These are phyloP conservation scores for Ramaria rubella DNA, from an alignment of 768 basidiomycete species.

Conservation along the genomic window DNA sequence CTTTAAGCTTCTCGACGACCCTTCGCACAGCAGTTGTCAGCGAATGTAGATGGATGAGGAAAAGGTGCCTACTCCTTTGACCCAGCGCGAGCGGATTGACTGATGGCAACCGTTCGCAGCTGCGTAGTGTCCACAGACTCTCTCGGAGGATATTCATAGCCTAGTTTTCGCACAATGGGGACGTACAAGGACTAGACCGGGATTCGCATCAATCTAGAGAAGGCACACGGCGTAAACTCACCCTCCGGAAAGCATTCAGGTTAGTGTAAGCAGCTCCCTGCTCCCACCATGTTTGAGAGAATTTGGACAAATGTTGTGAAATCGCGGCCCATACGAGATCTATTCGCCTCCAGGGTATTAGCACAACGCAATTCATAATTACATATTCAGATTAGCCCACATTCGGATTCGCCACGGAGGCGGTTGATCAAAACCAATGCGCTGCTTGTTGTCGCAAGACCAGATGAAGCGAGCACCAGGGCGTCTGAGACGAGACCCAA, in stretches of 20 bases:
- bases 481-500: constrained; percentile 88
- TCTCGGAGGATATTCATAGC: constrained; percentile 60
- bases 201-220: constrained; percentile 2
- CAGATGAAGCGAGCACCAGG: constrained; percentile 73
- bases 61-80: constrained; percentile 31
- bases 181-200: constrained; percentile 36
- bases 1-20: constrained; percentile 64
- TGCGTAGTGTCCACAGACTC: constrained; percentile 66
- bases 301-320: constrained; percentile 38
- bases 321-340: constrained; percentile 82
- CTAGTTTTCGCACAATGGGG: constrained; percentile 73
- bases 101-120: constrained; percentile 69
- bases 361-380: too few relatives aligned
- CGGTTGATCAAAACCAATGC: constrained; percentile 66
- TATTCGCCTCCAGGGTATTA: constrained; percentile 29
- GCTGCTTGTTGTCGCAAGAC: constrained; percentile 68
- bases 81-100: constrained; percentile 42
- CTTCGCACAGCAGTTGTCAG: too few relatives aligned
- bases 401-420: constrained; percentile 70
- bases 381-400: constrained; percentile 38
- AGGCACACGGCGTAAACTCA: not conserved
- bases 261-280: not conserved
- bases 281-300: not conserved
- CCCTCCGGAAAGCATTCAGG: not conserved
- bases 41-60: too few relatives aligned